Percentiles rank a stretch among this genome's conserved stretches.
Conservation (phyloP, 2,329 filamentous ascomycete species). For the Pochonia chlamydosporia region DNA sequence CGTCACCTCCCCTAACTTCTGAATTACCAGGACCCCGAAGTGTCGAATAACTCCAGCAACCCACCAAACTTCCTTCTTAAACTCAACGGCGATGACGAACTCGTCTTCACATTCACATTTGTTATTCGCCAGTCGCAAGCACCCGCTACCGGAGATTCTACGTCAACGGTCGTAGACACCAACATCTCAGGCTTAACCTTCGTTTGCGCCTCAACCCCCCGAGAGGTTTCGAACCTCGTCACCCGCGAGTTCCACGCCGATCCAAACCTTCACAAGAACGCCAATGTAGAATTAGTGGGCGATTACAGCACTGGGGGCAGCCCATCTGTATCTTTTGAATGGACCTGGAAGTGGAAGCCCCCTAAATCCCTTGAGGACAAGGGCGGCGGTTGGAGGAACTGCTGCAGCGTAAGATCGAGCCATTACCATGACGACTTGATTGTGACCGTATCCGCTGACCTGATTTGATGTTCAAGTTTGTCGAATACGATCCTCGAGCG, state of each 20-base stretch:
- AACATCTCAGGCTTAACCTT: conserved; percentile 85
- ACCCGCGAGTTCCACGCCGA: conserved; percentile 95
- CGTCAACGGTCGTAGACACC: conserved; percentile 56
- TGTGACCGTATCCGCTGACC: conserved; percentile 16
- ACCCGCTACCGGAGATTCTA: conserved; percentile 42
- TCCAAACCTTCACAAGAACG: conserved; percentile 94
- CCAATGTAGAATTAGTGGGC: conserved; percentile 92
- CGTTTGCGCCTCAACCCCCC: conserved; percentile 77
- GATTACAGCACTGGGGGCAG: conserved; percentile 83
- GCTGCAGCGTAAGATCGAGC: conserved; percentile 63
- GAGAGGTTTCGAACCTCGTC: conserved; percentile 87
- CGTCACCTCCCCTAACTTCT: conserved; percentile 8
- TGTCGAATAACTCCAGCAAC: conserved; percentile 34
- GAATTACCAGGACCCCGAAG: conserved; percentile 67
- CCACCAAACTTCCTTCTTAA: conserved; percentile 77
- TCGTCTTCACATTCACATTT: conserved; percentile 90
- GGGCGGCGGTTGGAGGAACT: conserved; percentile 90
- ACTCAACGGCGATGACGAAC: conserved; percentile 83
- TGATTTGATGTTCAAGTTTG: conserved; percentile 53
- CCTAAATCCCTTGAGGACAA: conserved; percentile 76
- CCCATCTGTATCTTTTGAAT: conserved; percentile 81
- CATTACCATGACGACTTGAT: background rate
- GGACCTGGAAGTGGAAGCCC: conserved; percentile 96
- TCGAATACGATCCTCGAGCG: conserved; percentile 92
- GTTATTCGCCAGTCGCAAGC: conserved; percentile 55